Evolutionary conservation across 2,329 filamentous ascomycete genomes (phyloP), one percentile per base, ranked within the genome.

Genomic region (Fusarium piperis): DNA sequence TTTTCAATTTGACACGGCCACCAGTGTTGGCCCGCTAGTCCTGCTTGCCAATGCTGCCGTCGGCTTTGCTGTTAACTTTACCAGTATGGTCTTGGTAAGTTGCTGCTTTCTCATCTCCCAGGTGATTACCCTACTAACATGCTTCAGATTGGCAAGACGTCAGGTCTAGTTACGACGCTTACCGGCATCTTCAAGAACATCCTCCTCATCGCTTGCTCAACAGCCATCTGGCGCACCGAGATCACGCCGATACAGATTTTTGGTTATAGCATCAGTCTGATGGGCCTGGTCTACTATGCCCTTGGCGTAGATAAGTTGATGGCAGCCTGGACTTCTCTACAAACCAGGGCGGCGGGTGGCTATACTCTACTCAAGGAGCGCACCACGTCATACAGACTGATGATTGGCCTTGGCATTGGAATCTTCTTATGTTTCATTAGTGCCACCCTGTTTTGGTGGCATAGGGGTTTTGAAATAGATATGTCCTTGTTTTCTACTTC

Each of bases 61-160:
- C n/a, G 65, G 62, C 3, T 67, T 67, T 2, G 33, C 51, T 0
- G 15, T 67, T 0, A 67, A 55, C 39, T 67, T 67, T 44, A 66
- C 65, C 10, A 67, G 65, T 20, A 67, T 67, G 65, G 62, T 67
- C 5, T 52, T 67, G 4, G 65, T 67, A 9, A 52, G 65, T 41
- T 1, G 2, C 18, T n/a, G 1, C 1, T 30, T 28, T 2, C 10
- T 0, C 15, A 5, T 0, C 1, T 7, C 8, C 9, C 6, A 13
- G 4, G 8, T 7, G n/a, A 20, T 51, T 26, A 2, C 20, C 9
- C 6, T 5, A 15, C 30, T 51, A 9, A 38, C 13, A 13, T 20
- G 11, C 2, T 23, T 5, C 18, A 67, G 65, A 65, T 67, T 18
- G 62, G 65, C 5, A 67, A 66, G 23, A 65, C 65, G 2, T 67